Evolutionary conservation across 192 early-diverging fungal genomes (phyloP).

Genomic region (Umbelopsis ramanniana): DNA sequence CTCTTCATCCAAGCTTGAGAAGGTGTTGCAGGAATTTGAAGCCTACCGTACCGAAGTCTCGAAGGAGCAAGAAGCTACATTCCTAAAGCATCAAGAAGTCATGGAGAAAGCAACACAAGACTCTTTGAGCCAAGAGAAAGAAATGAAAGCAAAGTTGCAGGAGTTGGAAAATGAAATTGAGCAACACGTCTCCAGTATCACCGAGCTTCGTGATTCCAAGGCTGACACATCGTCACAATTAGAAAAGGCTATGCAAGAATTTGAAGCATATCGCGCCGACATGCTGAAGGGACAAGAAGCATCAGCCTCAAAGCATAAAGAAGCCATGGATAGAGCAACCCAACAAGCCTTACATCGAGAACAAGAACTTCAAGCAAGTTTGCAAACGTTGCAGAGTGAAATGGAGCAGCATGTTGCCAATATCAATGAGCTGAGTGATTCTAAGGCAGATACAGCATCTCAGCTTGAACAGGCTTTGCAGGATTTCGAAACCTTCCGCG

Average conservation of each 20-base stretch:
- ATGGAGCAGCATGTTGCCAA: not conserved
- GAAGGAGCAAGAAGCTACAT: too few relatives aligned
- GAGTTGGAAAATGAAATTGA: not conserved
- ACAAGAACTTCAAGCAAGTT: not conserved
- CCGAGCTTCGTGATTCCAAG: not conserved
- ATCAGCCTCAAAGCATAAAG: not conserved
- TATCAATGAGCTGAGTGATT: too few relatives aligned
- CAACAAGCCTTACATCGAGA: not conserved
- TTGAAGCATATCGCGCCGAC: not conserved
- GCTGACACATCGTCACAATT: not conserved
- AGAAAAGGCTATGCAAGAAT: not conserved
- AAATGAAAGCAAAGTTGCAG: too few relatives aligned
- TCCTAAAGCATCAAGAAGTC: too few relatives aligned
- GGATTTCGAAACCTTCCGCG: too few relatives aligned
- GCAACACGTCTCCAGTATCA: not conserved
- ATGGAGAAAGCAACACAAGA: too few relatives aligned
- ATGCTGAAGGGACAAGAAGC: not conserved
- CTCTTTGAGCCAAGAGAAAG: too few relatives aligned
- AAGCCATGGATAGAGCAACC: not conserved
- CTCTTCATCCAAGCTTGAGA: too few relatives aligned
- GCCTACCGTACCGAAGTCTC: too few relatives aligned
- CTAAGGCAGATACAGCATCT: too few relatives aligned
- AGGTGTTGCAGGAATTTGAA: too few relatives aligned
- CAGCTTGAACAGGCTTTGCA: too few relatives aligned
- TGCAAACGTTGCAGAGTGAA: not conserved